Conservation (phyloP, 148 eudicot genomes). For the Cornus kousa region DNA sequence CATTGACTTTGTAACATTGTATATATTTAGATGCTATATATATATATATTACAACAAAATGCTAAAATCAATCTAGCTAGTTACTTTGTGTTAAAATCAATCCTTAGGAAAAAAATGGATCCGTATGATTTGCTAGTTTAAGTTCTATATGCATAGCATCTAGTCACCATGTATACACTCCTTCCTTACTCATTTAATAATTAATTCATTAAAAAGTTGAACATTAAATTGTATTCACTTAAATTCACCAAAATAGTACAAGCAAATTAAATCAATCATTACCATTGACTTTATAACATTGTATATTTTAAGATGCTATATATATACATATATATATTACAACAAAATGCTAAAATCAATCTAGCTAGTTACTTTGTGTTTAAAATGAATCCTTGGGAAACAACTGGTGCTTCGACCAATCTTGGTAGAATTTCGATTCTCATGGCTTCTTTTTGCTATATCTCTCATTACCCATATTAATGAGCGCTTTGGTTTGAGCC, state of each 20-base stretch:
- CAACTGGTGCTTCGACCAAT: slow-evolving; percentile 39
- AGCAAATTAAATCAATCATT: neutral
- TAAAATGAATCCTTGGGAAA: slow-evolving; percentile 20
- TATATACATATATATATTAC: neutral
- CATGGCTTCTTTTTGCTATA: slow-evolving; percentile 36
- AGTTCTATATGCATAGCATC: no score
- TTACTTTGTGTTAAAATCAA: slow-evolving; percentile 6
- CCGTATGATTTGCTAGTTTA: no score
- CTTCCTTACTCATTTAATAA: no score
- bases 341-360: neutral
- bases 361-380: neutral
- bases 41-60: neutral
- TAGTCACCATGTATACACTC: no score
- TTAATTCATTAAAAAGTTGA: no score
- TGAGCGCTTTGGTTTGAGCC: slow-evolving; percentile 49
- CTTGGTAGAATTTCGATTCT: slow-evolving; percentile 23
- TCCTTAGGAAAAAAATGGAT: neutral
- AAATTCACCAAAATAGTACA: neutral
- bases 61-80: neutral
- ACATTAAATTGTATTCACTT: neutral
- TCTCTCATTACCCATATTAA: slow-evolving; percentile 37
- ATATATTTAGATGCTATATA: neutral
- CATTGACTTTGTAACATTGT: no score
- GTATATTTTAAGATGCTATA: neutral
- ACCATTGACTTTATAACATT: no score